These are phyloP conservation scores for Ilyonectria robusta DNA, from an alignment of 2,329 filamentous ascomycete genomes.

Conservation along the genomic window DNA sequence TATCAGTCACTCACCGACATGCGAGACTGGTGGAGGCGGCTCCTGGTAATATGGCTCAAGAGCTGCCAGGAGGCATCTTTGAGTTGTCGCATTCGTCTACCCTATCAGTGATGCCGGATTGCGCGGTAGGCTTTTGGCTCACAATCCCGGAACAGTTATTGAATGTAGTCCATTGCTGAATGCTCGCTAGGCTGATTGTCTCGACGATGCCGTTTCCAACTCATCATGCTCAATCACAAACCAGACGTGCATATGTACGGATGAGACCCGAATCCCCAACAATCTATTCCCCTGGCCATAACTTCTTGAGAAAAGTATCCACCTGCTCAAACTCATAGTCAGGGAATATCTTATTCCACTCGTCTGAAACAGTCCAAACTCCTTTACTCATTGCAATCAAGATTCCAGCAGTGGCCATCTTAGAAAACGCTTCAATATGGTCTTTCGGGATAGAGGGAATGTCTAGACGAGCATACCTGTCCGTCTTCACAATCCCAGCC, in stretches of 20 bases:
- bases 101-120: conserved; percentile 46
- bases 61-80: conserved; percentile 21
- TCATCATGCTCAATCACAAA: conserved; percentile 48
- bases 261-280: conserved; percentile 35
- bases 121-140: conserved; percentile 47
- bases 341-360: conserved; percentile 61
- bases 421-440: conserved; percentile 39
- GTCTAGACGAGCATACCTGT: conserved; percentile 24
- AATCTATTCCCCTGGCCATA: conserved; percentile 1
- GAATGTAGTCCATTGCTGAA: conserved; percentile 9
- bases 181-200: conserved; percentile 44
- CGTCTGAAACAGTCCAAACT: conserved; percentile 56
- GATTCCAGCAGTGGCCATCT: conserved; percentile 51
- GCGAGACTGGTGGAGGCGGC: conserved; percentile 1
- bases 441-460: conserved; percentile 40
- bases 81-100: conserved; percentile 8
- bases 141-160: background rate
- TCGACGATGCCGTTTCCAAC: conserved; percentile 39
- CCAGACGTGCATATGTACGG: conserved; percentile 51
- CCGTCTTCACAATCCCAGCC: conserved; percentile 44
- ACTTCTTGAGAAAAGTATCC: conserved; percentile 58
- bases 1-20: background rate
- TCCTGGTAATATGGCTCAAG: conserved; percentile 27
- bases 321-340: conserved; percentile 58
- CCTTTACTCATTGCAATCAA: conserved; percentile 54